Conservation (phyloP, 2,329 filamentous ascomycete species). For the Periconia digitata region DNA sequence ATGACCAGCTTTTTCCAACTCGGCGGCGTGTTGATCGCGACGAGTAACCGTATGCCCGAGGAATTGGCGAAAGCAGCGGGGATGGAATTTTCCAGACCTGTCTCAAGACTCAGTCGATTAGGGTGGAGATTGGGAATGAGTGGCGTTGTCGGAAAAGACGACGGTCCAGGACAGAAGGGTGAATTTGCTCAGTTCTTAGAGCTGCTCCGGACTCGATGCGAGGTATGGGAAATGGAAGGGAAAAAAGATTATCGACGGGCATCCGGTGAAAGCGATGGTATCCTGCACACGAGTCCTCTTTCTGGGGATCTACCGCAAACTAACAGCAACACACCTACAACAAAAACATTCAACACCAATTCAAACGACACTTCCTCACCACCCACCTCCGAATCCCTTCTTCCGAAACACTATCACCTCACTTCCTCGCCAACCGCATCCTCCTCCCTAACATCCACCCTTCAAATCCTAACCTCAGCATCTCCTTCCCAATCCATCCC, state of each 20-base stretch:
- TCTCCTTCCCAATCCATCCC: conserved; percentile 37
- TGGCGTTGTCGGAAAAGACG: conserved; percentile 47
- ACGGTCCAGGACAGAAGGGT: conserved; percentile 52
- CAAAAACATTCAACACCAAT: neutral
- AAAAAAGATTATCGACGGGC: conserved; percentile 67
- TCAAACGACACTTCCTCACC: conserved; percentile 1
- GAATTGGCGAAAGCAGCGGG: conserved; percentile 76
- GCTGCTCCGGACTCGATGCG: conserved; percentile 74
- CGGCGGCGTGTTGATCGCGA: conserved; percentile 77
- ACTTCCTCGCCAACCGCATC: conserved; percentile 24
- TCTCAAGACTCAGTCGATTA: conserved; percentile 43
- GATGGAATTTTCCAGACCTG: conserved; percentile 63
- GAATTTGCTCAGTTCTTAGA: conserved; percentile 78
- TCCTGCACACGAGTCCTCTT: neutral
- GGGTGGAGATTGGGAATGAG: conserved; percentile 49
- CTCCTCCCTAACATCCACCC: conserved; percentile 18
- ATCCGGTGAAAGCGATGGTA: conserved; percentile 28
- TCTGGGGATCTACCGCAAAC: neutral
- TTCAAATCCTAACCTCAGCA: conserved; percentile 24
- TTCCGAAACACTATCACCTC: conserved; percentile 41
- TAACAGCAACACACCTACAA: neutral
- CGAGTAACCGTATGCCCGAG: conserved; percentile 81
- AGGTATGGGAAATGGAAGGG: conserved; percentile 83
- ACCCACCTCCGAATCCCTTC: conserved; percentile 5
- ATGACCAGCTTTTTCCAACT: conserved; percentile 81